Conservation (phyloP, 495 filamentous ascomycete species). For the Neurospora sp. region DNA sequence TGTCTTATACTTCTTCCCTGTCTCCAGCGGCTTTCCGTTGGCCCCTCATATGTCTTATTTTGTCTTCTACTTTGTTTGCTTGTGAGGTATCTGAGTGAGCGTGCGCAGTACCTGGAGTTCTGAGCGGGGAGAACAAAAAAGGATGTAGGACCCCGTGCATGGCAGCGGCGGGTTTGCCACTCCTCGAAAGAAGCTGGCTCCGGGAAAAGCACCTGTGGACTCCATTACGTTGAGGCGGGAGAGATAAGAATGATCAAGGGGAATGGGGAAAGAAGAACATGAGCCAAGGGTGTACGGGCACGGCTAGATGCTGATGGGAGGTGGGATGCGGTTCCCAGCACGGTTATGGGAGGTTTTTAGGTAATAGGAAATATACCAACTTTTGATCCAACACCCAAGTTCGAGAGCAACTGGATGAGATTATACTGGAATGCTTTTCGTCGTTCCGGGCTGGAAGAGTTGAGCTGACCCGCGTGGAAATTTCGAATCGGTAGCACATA, state of each 20-base stretch:
- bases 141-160: not conserved
- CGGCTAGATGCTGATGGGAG: not conserved
- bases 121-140: not conserved
- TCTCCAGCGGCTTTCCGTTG: not conserved
- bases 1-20: not conserved
- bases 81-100: not conserved
- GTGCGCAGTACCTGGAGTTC: not conserved
- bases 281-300: constrained; percentile 1
- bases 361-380: not conserved
- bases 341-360: not conserved
- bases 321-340: not conserved
- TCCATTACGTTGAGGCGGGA: not conserved
- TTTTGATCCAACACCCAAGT: not conserved
- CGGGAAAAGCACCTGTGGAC: not conserved
- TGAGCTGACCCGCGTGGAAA: not conserved
- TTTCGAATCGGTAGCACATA: not conserved
- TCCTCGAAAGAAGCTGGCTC: not conserved
- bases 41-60: not conserved
- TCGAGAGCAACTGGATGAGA: not conserved
- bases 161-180: not conserved
- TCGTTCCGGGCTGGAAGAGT: not conserved
- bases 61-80: not conserved
- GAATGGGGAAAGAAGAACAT: not conserved
- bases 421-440: not conserved
- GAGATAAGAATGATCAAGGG: not conserved